These are phyloP conservation scores for Rhizoclosmatium globosum DNA, from an alignment of 192 early-diverging fungal genomes.

Conservation along the genomic window DNA sequence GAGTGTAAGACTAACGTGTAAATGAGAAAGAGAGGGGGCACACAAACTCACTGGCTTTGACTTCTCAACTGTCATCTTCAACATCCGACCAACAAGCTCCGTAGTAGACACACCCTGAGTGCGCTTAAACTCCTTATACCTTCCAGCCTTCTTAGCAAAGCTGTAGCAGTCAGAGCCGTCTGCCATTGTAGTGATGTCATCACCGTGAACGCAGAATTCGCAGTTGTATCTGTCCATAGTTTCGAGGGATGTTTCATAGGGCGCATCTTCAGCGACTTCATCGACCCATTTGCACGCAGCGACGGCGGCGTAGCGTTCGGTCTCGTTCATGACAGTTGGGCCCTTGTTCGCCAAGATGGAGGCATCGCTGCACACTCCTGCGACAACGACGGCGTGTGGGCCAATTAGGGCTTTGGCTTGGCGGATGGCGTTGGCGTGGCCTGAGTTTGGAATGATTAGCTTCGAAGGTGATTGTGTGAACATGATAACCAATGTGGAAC, in stretches of 20 bases:
- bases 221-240: conserved; percentile 85
- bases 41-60: conserved; percentile 25
- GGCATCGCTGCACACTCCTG: conserved; percentile 95
- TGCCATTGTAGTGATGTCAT: conserved; percentile 95
- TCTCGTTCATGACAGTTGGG: conserved; percentile 95
- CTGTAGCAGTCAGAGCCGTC: conserved; percentile 98
- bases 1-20: no score
- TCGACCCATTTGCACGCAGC: conserved; percentile 98
- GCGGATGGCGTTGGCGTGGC: conserved; percentile 93
- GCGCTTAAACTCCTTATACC: conserved; percentile 96
- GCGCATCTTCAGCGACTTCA: conserved; percentile 89
- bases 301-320: conserved; percentile 95
- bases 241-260: conserved; percentile 91
- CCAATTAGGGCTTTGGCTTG: conserved; percentile 91
- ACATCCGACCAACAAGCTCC: conserved; percentile 95
- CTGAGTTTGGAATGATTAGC: not conserved
- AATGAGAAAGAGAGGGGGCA: not conserved
- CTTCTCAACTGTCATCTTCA: conserved; percentile 75
- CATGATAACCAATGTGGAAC: conserved; percentile 11
- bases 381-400: conserved; percentile 80
- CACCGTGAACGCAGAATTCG: conserved; percentile 96
- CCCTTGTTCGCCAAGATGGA: conserved; percentile 95
- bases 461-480: conserved; percentile 55
- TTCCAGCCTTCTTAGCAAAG: conserved; percentile 91
- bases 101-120: conserved; percentile 97